A percentile compares a stretch with the other conserved stretches of the same genome.
Evolutionary conservation across 768 basidiomycete genomes (phyloP).

Genomic region (Austroboletus eburneus): DNA sequence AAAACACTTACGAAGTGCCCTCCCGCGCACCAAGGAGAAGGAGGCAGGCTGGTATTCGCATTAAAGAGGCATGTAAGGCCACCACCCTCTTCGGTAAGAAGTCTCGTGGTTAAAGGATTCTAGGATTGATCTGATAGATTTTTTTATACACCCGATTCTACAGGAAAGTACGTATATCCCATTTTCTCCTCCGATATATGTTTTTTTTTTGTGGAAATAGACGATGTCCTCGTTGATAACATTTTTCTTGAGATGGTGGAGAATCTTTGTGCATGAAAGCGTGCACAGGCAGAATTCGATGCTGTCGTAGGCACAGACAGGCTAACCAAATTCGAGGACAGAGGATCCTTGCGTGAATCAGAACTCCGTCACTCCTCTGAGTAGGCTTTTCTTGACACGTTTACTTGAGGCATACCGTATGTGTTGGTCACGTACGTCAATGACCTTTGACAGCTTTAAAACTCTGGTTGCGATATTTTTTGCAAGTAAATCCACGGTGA

Average conservation of each 20-base stretch:
- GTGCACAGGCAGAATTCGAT: neutral
- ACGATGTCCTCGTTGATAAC: neutral
- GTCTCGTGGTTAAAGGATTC: neutral
- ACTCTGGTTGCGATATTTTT: no score
- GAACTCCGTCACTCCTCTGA: slow-evolving; percentile 9
- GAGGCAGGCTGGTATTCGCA: neutral
- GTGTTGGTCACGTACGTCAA: no score
- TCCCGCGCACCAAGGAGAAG: slow-evolving; percentile 8
- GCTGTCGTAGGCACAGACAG: neutral
- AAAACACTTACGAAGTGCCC: neutral
- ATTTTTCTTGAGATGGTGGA: neutral
- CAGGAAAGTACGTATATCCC: neutral
- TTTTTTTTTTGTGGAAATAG: neutral
- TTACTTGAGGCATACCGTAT: neutral
- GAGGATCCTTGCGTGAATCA: slow-evolving; percentile 10
- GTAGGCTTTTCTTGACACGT: neutral
- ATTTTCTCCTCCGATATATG: neutral
- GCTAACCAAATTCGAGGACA: slow-evolving; percentile 2
- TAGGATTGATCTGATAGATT: neutral
- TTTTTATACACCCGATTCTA: neutral
- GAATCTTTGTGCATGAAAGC: neutral
- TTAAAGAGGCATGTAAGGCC: slow-evolving; percentile 2
- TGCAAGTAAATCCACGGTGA: no score
- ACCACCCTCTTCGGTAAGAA: slow-evolving; percentile 8
- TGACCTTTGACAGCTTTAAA: slow-evolving; percentile 3